A percentile compares a stretch with the other conserved stretches of the same genome.
phyloP scores from a whole-genome alignment of 225 moss, liverwort and hornwort species.

The Polytrichum formosum region DNA sequence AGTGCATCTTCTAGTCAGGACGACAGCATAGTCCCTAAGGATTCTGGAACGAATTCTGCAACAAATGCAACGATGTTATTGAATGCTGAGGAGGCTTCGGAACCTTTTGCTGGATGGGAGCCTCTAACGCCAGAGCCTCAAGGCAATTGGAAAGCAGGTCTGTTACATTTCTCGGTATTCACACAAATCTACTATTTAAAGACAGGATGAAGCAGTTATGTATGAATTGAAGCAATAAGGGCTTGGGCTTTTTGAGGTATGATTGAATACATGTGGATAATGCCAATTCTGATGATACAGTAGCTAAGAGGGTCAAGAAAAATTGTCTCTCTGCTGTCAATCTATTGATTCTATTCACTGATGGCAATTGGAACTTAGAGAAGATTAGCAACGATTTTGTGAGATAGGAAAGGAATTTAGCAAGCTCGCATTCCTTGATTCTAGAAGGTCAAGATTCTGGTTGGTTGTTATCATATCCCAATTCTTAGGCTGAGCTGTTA shows the following conservation, averaged over 20 bases:
- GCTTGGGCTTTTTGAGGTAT: background rate
- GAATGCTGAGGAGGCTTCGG: conserved; percentile 7
- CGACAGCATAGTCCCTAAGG: conserved; percentile 9
- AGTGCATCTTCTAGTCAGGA: too few species aligned
- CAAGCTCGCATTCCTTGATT: too few species aligned
- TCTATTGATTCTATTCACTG: background rate
- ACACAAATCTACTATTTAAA: too few species aligned
- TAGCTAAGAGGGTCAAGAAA: background rate
- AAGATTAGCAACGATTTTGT: too few species aligned
- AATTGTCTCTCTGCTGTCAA: background rate
- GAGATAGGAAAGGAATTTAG: too few species aligned
- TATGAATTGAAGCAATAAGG: too few species aligned
- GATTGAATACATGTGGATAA: background rate
- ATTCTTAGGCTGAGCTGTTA: too few species aligned
- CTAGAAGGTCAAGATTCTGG: too few species aligned
- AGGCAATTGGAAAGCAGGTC: conserved; percentile 30
- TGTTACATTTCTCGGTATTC: background rate
- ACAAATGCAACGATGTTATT: background rate
- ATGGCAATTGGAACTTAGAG: too few species aligned
- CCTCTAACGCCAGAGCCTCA: conserved; percentile 27
- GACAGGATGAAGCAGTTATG: too few species aligned
- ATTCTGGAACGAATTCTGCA: conserved; percentile 1
- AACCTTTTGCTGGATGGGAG: conserved; percentile 45
- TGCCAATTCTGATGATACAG: background rate
- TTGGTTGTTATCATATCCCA: too few species aligned